Percentiles rank a stretch among this genome's conserved stretches.
phyloP scores from a whole-genome alignment of 2,329 filamentous ascomycete species.

The Emmonsiellopsis sp. region DNA sequence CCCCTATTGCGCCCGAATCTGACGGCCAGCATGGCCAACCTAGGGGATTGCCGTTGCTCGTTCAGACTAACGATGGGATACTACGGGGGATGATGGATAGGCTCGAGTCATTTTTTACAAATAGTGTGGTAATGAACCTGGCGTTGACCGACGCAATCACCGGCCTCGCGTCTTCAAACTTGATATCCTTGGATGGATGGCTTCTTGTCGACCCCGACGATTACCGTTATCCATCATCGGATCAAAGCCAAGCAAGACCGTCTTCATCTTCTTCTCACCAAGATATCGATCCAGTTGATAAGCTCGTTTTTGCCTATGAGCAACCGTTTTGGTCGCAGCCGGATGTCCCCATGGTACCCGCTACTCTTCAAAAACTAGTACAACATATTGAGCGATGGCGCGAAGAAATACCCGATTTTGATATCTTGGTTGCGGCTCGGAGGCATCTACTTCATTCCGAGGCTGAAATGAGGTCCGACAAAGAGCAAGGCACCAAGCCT shows the following conservation, averaged over 20 bases:
- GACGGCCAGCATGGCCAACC: slow-evolving; percentile 26
- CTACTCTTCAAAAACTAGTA: slow-evolving; percentile 50
- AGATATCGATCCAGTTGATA: slow-evolving; percentile 21
- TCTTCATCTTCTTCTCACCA: slow-evolving; percentile 30
- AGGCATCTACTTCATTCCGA: slow-evolving; percentile 28
- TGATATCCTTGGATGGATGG: slow-evolving; percentile 85
- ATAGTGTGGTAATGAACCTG: slow-evolving; percentile 84
- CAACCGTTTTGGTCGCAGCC: slow-evolving; percentile 41
- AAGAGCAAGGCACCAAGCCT: background rate
- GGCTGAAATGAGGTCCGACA: slow-evolving; percentile 11
- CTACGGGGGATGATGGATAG: slow-evolving; percentile 46
- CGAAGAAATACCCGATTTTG: slow-evolving; percentile 58
- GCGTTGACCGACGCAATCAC: slow-evolving; percentile 76
- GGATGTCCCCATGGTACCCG: slow-evolving; percentile 39
- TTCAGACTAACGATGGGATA: slow-evolving; percentile 54
- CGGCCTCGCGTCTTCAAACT: slow-evolving; percentile 73
- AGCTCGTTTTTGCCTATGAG: slow-evolving; percentile 24
- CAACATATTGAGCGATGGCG: slow-evolving; percentile 56
- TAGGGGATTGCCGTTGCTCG: slow-evolving; percentile 54
- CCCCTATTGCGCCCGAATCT: slow-evolving; percentile 18
- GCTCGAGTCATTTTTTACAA: slow-evolving; percentile 73
- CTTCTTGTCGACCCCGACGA: slow-evolving; percentile 62
- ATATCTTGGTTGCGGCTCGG: slow-evolving; percentile 58
- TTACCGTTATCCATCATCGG: slow-evolving; percentile 41
- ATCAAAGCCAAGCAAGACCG: slow-evolving; percentile 12